A percentile compares a stretch with the other conserved stretches of the same genome.
Conservation (phyloP, 1,284 basidiomycete genomes). For the Ceratobasidium papillatum region DNA sequence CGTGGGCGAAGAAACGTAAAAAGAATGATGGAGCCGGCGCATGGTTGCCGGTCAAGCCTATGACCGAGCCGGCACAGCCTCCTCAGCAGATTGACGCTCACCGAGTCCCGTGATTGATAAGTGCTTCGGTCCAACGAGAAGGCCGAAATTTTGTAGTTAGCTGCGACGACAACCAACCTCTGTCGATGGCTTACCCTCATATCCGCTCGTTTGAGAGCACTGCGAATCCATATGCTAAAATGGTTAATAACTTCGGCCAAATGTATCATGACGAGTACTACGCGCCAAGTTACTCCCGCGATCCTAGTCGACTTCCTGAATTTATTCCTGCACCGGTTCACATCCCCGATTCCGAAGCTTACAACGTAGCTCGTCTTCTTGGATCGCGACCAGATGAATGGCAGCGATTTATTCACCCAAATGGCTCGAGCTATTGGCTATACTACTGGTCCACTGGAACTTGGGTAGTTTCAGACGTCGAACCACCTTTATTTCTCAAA, state of each 20-base stretch:
- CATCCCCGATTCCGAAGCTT: neutral
- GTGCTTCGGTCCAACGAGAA: too few relatives aligned
- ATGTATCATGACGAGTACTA: too few relatives aligned
- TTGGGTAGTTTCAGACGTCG: neutral
- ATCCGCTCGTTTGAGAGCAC: neutral
- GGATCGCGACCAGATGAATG: neutral
- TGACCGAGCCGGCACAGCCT: conserved; percentile 10
- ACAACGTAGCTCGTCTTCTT: neutral
- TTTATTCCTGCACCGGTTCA: neutral
- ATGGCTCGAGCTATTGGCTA: conserved; percentile 3
- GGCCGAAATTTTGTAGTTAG: too few relatives aligned
- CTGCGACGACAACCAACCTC: neutral
- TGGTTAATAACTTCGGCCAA: too few relatives aligned
- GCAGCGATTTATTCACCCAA: neutral
- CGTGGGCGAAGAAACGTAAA: neutral
- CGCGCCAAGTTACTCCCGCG: neutral
- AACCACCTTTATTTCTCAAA: neutral
- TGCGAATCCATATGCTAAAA: too few relatives aligned
- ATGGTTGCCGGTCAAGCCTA: neutral
- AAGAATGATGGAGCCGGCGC: neutral
- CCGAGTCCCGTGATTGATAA: neutral
- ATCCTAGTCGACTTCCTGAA: too few relatives aligned
- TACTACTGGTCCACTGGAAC: neutral
- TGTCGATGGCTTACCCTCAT: neutral
- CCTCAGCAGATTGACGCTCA: neutral